Percentiles rank a stretch among this genome's conserved stretches.
phyloP scores from a whole-genome alignment of 257 asterid genomes.

The Lycium barbarum region DNA sequence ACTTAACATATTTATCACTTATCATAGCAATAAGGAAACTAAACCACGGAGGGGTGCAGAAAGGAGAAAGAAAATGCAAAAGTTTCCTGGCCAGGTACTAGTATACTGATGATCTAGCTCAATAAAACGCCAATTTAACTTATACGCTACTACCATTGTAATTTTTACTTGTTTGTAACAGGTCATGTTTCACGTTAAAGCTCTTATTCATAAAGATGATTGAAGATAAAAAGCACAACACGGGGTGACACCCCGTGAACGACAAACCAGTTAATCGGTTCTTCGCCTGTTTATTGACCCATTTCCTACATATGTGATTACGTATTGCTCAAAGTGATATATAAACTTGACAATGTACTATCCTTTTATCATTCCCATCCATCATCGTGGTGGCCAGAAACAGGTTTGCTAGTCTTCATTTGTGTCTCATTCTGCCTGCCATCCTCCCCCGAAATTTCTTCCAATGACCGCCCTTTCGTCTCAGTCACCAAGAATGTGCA shows the following conservation, averaged over 20 bases:
- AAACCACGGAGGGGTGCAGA: neutral
- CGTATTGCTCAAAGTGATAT: neutral
- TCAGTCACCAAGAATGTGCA: constrained; percentile 61
- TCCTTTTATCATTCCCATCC: constrained; percentile 2
- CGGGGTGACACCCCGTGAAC: neutral
- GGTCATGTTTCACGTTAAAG: neutral
- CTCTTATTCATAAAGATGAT: neutral
- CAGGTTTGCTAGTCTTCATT: constrained; percentile 23
- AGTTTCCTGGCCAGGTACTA: neutral
- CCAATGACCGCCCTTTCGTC: constrained; percentile 51
- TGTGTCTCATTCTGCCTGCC: constrained; percentile 24
- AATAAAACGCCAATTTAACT: neutral
- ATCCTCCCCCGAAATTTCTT: constrained; percentile 55
- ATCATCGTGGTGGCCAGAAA: neutral
- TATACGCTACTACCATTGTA: neutral
- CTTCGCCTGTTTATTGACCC: neutral
- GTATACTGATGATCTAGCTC: neutral
- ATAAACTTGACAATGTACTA: neutral
- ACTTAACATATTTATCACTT: neutral
- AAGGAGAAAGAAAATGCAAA: constrained; percentile 21
- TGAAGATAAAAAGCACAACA: neutral
- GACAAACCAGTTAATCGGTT: too few relatives aligned
- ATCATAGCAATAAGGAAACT: neutral
- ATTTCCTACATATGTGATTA: neutral
- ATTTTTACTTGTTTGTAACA: neutral